Evolutionary conservation across 441 rosid species (phyloP).

Genomic region (Adansonia madagascariensis): DNA sequence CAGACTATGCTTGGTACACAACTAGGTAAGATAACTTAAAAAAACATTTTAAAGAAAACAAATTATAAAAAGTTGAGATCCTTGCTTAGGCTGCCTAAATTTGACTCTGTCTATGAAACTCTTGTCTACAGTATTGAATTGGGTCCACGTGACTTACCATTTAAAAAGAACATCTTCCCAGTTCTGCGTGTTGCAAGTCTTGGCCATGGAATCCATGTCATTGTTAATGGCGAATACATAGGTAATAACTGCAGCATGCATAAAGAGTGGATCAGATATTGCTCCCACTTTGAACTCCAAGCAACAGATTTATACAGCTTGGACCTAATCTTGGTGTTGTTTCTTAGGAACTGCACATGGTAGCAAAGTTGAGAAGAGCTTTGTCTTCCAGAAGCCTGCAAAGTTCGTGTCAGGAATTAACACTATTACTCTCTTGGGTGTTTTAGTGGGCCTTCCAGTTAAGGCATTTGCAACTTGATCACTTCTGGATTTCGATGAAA

Average conservation of each 20-base stretch:
- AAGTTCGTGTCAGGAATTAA: slow-evolving; percentile 50
- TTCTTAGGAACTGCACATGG: slow-evolving; percentile 61
- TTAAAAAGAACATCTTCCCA: slow-evolving; percentile 46
- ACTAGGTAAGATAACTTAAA: slow-evolving; percentile 46
- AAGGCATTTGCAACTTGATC: slow-evolving; percentile 27
- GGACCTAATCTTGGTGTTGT: slow-evolving; percentile 9
- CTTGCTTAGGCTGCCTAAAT: no score
- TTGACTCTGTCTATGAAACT: no score
- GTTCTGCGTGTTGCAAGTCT: slow-evolving; percentile 73
- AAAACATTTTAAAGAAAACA: not conserved
- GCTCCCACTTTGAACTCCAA: no score
- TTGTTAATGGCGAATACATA: slow-evolving; percentile 68
- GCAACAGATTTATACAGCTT: not conserved
- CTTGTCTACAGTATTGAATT: slow-evolving; percentile 51
- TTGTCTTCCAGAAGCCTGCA: slow-evolving; percentile 51
- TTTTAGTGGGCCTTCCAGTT: slow-evolving; percentile 60
- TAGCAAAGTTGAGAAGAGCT: slow-evolving; percentile 70
- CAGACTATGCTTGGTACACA: slow-evolving; percentile 82
- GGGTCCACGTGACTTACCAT: slow-evolving; percentile 48
- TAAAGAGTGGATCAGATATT: not conserved
- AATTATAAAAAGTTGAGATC: no score
- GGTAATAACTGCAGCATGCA: slow-evolving; percentile 42
- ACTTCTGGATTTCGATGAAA: not conserved
- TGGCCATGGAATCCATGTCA: slow-evolving; percentile 74
- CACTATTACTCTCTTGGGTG: slow-evolving; percentile 43